Evolutionary conservation across 23 red algal species (phyloP).

Genomic region (Gracilaria domingensis): DNA sequence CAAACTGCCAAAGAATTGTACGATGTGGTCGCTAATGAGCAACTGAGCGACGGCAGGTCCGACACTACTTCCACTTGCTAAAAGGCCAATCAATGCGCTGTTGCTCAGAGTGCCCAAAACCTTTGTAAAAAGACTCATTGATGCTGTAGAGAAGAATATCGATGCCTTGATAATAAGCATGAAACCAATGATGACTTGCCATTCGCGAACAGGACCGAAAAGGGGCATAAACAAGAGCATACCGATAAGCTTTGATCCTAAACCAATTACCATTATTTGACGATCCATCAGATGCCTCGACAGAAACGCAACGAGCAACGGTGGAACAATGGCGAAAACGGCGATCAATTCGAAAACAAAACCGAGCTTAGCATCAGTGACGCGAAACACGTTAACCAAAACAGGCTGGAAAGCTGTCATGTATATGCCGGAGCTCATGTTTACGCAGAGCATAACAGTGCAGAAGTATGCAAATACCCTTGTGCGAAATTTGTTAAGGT

Average conservation of each 20-base stretch:
- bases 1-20: conserved; percentile 60
- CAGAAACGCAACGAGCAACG: conserved; percentile 63
- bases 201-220: conserved; percentile 64
- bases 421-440: conserved; percentile 65
- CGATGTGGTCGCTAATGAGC: conserved; percentile 42
- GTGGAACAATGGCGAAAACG: conserved; percentile 53
- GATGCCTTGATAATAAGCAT: conserved; percentile 74
- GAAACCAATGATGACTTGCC: conserved; percentile 73
- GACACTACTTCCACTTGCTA: conserved; percentile 40
- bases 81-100: conserved; percentile 63
- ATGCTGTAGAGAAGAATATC: conserved; percentile 78
- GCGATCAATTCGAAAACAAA: conserved; percentile 69
- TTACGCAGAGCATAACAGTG: conserved; percentile 61
- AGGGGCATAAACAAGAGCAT: conserved; percentile 68
- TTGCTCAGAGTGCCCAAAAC: conserved; percentile 54
- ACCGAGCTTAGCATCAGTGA: conserved; percentile 52
- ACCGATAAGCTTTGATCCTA: conserved; percentile 51
- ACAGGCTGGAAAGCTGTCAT: conserved; percentile 73
- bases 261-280: conserved; percentile 70
- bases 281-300: conserved; percentile 67
- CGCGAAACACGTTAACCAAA: conserved; percentile 61
- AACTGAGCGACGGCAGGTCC: conserved; percentile 71
- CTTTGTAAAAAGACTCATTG: conserved; percentile 83
- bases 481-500: conserved; percentile 38
- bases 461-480: conserved; percentile 51